These are phyloP conservation scores for Pinus albicaulis DNA, from an alignment of 75 land plant species.

Conservation along the genomic window DNA sequence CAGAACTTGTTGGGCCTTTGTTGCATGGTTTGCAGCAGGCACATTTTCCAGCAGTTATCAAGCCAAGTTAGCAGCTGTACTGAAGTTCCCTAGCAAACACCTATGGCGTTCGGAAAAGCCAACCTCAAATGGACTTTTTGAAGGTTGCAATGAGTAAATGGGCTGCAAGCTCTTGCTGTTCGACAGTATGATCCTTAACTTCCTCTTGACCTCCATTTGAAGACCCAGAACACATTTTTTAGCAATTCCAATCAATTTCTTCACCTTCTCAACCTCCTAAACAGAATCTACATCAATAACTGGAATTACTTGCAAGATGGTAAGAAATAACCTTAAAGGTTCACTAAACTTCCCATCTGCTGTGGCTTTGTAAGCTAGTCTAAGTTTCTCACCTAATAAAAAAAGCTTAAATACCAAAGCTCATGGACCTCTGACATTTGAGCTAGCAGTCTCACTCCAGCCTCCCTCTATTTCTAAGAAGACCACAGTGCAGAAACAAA, in stretches of 20 bases:
- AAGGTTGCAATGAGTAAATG: slow-evolving; percentile 64
- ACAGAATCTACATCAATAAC: slow-evolving; percentile 59
- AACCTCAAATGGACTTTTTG: slow-evolving; percentile 54
- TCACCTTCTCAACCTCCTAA: slow-evolving; percentile 68
- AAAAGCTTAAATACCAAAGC: slow-evolving; percentile 36
- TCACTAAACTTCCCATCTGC: slow-evolving; percentile 62
- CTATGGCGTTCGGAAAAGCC: slow-evolving; percentile 59
- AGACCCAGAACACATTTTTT: slow-evolving; percentile 63
- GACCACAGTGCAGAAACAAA: slow-evolving; percentile 20
- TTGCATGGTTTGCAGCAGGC: slow-evolving; percentile 26
- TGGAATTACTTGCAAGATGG: slow-evolving; percentile 58
- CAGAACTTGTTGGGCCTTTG: slow-evolving; percentile 53
- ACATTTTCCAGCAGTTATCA: slow-evolving; percentile 48
- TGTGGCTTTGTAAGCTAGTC: slow-evolving; percentile 53
- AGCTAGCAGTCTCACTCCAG: slow-evolving; percentile 28
- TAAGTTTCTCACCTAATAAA: slow-evolving; percentile 41
- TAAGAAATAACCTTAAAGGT: slow-evolving; percentile 48
- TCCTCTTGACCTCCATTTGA: slow-evolving; percentile 63
- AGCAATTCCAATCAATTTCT: slow-evolving; percentile 48
- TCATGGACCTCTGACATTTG: slow-evolving; percentile 29
- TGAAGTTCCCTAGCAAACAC: slow-evolving; percentile 40
- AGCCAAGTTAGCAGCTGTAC: slow-evolving; percentile 47
- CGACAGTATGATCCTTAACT: slow-evolving; percentile 38
- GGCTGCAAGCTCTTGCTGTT: slow-evolving; percentile 68
- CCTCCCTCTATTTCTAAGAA: no score